Evolutionary conservation across 208 protist species (phyloP).

Genomic region (Trichomonas tenax): DNA sequence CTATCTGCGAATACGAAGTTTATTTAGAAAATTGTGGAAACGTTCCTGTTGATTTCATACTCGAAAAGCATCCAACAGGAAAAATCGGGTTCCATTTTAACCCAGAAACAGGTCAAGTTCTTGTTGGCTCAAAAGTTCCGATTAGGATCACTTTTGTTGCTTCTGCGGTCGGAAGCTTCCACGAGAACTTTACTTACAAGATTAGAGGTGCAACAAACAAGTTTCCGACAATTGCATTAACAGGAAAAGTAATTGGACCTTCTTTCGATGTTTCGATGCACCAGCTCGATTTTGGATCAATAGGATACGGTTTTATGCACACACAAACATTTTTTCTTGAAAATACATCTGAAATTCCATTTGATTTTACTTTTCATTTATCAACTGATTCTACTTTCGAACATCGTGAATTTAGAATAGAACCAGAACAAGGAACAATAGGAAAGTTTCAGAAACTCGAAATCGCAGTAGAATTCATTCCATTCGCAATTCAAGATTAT

Average conservation of each 20-base stretch:
- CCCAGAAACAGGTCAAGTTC: background rate
- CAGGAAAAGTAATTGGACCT: conserved; percentile 1
- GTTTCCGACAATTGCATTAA: background rate
- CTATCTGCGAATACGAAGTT: background rate
- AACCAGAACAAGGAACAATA: background rate
- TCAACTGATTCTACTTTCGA: background rate
- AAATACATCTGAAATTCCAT: conserved; percentile 4
- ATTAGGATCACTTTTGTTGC: background rate
- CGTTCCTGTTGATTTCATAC: background rate
- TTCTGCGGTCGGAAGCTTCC: background rate
- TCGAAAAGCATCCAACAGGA: background rate
- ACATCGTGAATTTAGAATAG: background rate
- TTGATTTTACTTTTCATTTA: background rate
- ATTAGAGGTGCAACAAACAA: background rate
- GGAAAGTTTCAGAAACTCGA: background rate
- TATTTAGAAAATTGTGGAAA: background rate
- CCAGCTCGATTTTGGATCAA: background rate
- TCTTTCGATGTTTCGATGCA: background rate
- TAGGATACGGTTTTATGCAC: background rate
- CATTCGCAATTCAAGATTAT: background rate
- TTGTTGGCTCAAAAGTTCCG: background rate
- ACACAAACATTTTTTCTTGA: background rate
- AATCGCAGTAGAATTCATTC: background rate
- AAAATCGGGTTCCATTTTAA: background rate
- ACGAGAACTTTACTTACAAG: background rate